Base-by-base conservation (phyloP, 352 stramenopile species). In the Phytopythium vexans region DNA sequence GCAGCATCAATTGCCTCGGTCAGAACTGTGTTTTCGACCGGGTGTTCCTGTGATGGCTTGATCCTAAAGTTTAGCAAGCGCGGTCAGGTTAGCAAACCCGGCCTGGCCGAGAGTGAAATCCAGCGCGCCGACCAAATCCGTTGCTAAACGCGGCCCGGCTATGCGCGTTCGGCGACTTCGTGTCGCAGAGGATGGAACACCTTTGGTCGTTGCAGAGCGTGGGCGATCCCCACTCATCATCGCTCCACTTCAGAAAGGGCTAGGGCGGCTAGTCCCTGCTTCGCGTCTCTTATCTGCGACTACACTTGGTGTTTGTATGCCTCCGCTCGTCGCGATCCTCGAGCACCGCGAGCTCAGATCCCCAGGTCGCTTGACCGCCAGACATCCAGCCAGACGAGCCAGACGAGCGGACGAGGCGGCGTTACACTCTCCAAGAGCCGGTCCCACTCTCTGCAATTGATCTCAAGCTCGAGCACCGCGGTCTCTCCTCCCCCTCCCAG, bases 241-340 rank as follows among this genome's bases (percentile, higher is more conserved):
- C 45, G 4, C 43, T 15, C 8, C 11, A 34, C 47, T 52, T 52
- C 47, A 52, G 47, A 52, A 52, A 52, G 45, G 45, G 43, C 27
- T 49, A 49, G 43, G 6, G 41, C 15, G 15, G 3, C 1, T 11
- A n/a, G n/a, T 32, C 40, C 40, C n/a, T n/a, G 31, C 15, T 49
- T 31, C 16, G 14, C 27, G 4, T 36, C 4, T n/a, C 10, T 34
- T 41, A 51, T 51, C 32, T 16, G 14, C 45, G 35, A 38, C 41
- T 8, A 27, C 41, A 34, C 41, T 34, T 47, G 14, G 12, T 33
- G 14, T 27, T 27, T 27, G 21, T 27, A 27, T 27, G 2, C 21
- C 2, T 27, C 1, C 21, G 21, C 21, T 27, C 21, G 21, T 27
- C 21, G 21, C 21, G 21, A 27, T 27, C 21, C 21, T 27, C 21